These are phyloP conservation scores for Pseudomonodictys pantanalensis DNA, from an alignment of 495 filamentous ascomycete genomes.

Conservation along the genomic window DNA sequence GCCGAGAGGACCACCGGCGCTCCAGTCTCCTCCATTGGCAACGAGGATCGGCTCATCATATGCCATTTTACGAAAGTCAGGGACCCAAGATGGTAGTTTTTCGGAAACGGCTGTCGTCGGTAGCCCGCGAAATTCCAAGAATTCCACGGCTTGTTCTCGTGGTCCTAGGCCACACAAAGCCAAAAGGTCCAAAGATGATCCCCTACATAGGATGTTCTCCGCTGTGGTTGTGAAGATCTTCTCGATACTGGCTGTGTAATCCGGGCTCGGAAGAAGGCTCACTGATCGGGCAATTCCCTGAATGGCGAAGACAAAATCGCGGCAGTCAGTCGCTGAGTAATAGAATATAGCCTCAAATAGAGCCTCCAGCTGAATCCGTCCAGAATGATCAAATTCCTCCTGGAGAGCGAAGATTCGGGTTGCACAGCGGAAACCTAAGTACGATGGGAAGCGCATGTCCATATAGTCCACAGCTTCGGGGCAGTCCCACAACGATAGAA, in stretches of 20 bases:
- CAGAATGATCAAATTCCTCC: background rate
- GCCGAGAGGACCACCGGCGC: background rate
- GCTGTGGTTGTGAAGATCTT: background rate
- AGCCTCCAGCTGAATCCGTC: background rate
- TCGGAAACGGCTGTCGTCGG: background rate
- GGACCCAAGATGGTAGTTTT: background rate
- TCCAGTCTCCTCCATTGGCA: background rate
- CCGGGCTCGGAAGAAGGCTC: background rate
- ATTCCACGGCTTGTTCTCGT: background rate
- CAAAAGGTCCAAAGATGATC: background rate
- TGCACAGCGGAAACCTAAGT: background rate
- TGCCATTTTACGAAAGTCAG: background rate
- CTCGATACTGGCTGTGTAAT: background rate
- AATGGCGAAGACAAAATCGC: background rate
- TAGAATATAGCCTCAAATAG: background rate
- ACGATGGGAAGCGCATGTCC: background rate
- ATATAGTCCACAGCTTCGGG: background rate
- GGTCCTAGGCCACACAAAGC: background rate
- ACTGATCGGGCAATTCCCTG: background rate
- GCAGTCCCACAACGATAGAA: background rate
- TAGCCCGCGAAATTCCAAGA: too few species aligned
- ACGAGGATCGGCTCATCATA: background rate
- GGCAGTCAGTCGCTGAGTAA: background rate
- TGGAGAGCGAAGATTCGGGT: background rate
- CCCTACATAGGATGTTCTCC: background rate